A percentile compares a stretch with the other conserved stretches of the same genome.
Conservation (phyloP, 2,329 filamentous ascomycete genomes). For the Colletotrichum tofieldiae region DNA sequence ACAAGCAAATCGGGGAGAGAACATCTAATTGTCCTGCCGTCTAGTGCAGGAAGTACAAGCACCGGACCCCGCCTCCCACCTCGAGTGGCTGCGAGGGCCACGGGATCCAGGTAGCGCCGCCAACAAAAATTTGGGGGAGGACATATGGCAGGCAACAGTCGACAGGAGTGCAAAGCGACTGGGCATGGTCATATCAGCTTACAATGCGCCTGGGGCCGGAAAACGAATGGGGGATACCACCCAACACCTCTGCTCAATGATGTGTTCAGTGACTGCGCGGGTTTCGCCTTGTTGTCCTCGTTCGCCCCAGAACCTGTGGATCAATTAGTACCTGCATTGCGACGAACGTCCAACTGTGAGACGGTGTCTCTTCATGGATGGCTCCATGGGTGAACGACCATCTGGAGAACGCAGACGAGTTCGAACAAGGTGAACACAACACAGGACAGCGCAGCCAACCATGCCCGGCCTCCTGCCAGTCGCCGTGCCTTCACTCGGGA, state of each 20-base stretch:
- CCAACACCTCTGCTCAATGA: neutral
- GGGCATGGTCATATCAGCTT: neutral
- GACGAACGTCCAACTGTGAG: constrained; percentile 33
- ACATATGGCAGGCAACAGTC: neutral
- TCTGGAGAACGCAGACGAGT: constrained; percentile 8
- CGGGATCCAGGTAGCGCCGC: neutral
- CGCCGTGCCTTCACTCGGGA: neutral
- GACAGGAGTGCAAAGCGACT: neutral
- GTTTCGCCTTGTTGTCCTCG: constrained; percentile 3
- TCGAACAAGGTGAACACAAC: constrained; percentile 9
- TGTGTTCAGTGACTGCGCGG: neutral
- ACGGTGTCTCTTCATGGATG: constrained; percentile 24
- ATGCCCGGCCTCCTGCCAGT: neutral
- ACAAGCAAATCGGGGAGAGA: neutral
- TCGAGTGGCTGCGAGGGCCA: constrained; percentile 30
- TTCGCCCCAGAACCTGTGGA: constrained; percentile 7
- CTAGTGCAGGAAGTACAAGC: constrained; percentile 10
- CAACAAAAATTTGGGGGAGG: neutral
- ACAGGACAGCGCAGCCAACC: neutral
- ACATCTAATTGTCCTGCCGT: constrained; percentile 7
- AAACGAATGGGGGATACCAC: too few species aligned
- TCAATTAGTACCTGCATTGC: constrained; percentile 29
- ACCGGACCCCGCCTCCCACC: constrained; percentile 5
- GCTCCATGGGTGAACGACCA: constrained; percentile 6
- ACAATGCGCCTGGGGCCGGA: neutral